phyloP scores from a whole-genome alignment of 2,329 filamentous ascomycete genomes.

The Pseudocercospora vitis region DNA sequence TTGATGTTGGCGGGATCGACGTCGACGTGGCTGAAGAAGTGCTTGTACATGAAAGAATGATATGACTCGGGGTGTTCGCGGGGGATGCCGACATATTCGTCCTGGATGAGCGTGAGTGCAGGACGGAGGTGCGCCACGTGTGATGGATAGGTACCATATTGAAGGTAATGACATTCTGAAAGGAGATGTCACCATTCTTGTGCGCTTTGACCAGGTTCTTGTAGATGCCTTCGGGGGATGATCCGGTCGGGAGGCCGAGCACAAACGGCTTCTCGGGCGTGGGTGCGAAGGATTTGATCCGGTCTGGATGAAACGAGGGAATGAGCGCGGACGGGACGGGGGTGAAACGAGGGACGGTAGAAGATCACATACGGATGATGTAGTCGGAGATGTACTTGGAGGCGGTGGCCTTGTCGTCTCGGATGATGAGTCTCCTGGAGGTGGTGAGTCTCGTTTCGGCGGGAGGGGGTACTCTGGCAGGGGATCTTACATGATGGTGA shows the following conservation, averaged over 20 bases:
- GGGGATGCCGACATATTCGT: slow-evolving; percentile 83
- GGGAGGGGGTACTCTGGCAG: too few relatives aligned
- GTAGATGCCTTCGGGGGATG: slow-evolving; percentile 77
- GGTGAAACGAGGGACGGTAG: slow-evolving; percentile 6
- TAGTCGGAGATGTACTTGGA: slow-evolving; percentile 79
- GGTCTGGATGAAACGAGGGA: slow-evolving; percentile 51
- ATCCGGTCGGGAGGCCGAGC: slow-evolving; percentile 79
- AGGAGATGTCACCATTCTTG: slow-evolving; percentile 74
- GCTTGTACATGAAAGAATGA: slow-evolving; percentile 90
- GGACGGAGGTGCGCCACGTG: background rate
- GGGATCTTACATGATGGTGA: slow-evolving; percentile 22
- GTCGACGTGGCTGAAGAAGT: slow-evolving; percentile 85
- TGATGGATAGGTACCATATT: slow-evolving; percentile 76
- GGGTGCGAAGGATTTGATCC: slow-evolving; percentile 75
- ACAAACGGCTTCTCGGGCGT: slow-evolving; percentile 74
- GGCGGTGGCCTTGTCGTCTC: slow-evolving; percentile 67
- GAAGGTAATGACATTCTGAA: slow-evolving; percentile 86
- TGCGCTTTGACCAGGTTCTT: slow-evolving; percentile 69
- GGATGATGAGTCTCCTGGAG: slow-evolving; percentile 77
- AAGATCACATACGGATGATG: slow-evolving; percentile 61
- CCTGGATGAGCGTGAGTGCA: slow-evolving; percentile 49
- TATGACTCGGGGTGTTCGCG: slow-evolving; percentile 83
- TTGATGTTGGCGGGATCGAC: slow-evolving; percentile 79
- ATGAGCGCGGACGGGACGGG: background rate
- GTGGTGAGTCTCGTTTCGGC: slow-evolving; percentile 9